Conservation (phyloP, 108 stramenopile genomes). For the Schizochytrium sp. region DNA sequence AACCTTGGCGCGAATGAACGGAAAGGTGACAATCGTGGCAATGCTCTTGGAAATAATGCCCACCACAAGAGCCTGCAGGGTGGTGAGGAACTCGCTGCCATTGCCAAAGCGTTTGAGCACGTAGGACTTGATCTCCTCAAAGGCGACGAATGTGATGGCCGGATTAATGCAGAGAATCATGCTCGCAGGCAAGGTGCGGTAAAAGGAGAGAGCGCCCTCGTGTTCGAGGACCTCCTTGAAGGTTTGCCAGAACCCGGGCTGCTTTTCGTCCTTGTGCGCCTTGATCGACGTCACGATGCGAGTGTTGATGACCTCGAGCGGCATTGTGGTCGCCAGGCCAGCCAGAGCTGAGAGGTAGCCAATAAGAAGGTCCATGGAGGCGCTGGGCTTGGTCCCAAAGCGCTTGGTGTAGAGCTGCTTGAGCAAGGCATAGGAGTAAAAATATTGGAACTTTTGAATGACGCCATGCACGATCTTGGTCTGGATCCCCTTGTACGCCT, state of each 20-base stretch:
- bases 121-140: background rate
- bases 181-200: background rate
- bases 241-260: background rate
- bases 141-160: background rate
- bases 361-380: background rate
- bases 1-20: conserved; percentile 11
- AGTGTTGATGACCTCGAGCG: conserved; percentile 2
- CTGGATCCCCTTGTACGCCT: background rate
- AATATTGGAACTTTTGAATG: background rate
- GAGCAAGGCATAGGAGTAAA: background rate
- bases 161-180: conserved; percentile 8
- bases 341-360: background rate
- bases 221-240: background rate
- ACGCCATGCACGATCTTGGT: background rate
- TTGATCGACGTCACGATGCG: background rate
- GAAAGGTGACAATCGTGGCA: background rate
- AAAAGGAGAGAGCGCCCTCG: background rate
- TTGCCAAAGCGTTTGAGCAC: background rate
- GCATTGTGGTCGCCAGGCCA: background rate
- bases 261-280: background rate
- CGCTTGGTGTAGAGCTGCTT: background rate
- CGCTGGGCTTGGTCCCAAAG: background rate
- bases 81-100: background rate
- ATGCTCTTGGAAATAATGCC: background rate
- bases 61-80: background rate